Evolutionary conservation across 805 yeast genomes (phyloP).

Genomic region (Ogataea paradorogensis): DNA sequence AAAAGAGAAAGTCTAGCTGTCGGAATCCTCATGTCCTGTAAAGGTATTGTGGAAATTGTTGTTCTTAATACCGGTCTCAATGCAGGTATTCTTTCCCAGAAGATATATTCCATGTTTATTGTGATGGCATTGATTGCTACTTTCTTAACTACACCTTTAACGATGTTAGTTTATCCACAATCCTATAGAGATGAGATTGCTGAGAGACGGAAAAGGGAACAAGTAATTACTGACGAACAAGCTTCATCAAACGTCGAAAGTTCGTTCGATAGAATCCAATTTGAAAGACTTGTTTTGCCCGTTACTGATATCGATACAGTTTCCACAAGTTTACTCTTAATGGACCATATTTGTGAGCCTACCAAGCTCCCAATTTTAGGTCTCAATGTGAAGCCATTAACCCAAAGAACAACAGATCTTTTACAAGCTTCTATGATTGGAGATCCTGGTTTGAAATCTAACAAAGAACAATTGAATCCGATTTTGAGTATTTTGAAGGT

Average conservation of each 20-base stretch:
- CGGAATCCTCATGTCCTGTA: conserved; percentile 83
- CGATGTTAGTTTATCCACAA: conserved; percentile 59
- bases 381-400: conserved; percentile 54
- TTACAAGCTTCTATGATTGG: conserved; percentile 55
- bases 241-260: conserved; percentile 26
- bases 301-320: conserved; percentile 29
- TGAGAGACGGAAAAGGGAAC: conserved; percentile 22
- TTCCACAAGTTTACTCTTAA: conserved; percentile 28
- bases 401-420: conserved; percentile 67
- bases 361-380: conserved; percentile 41
- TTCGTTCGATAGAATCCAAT: conserved; percentile 18
- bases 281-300: conserved; percentile 26
- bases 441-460: conserved; percentile 15
- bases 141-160: conserved; percentile 74
- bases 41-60: conserved; percentile 83
- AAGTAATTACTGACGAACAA: conserved; percentile 19
- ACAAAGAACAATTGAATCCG: conserved; percentile 37
- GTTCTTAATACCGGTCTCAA: conserved; percentile 71
- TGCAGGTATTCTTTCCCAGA: conserved; percentile 62
- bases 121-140: conserved; percentile 81
- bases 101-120: conserved; percentile 75
- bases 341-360: conserved; percentile 28
- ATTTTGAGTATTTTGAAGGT: conserved; percentile 32
- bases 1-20: conserved; percentile 77
- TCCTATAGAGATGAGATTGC: conserved; percentile 53